phyloP scores from a whole-genome alignment of 2,329 filamentous ascomycete species.

The Ophiostoma ulmi region DNA sequence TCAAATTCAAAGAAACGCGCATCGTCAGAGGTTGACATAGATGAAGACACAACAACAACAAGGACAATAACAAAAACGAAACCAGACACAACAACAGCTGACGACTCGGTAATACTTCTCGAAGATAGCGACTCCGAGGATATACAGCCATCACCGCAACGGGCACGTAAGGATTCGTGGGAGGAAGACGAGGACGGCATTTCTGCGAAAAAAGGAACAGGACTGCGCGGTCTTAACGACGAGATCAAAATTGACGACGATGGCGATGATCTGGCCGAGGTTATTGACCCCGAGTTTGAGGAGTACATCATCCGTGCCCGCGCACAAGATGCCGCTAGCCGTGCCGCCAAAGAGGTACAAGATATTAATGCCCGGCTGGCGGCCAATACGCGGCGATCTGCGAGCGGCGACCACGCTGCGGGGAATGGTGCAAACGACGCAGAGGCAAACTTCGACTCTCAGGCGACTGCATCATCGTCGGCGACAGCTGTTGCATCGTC shows the following conservation, averaged over 20 bases:
- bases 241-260: background rate
- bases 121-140: slow-evolving; percentile 21
- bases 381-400: background rate
- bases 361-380: slow-evolving; percentile 14
- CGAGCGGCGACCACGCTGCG: background rate
- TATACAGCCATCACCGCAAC: background rate
- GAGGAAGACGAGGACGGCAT: background rate
- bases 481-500: background rate
- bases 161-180: background rate
- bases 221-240: background rate
- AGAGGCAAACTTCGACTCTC: background rate
- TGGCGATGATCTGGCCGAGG: slow-evolving; percentile 25
- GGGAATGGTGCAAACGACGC: background rate
- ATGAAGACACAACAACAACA: background rate
- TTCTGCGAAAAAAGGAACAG: background rate
- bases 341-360: slow-evolving; percentile 19
- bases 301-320: slow-evolving; percentile 28
- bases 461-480: background rate
- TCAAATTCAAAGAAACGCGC: background rate
- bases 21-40: background rate
- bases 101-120: slow-evolving; percentile 20
- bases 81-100: background rate
- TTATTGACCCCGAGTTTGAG: slow-evolving; percentile 26
- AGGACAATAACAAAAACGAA: background rate
- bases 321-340: slow-evolving; percentile 23